These are phyloP conservation scores for Triglochin maritima DNA, from an alignment of 106 monocot species.

Conservation along the genomic window DNA sequence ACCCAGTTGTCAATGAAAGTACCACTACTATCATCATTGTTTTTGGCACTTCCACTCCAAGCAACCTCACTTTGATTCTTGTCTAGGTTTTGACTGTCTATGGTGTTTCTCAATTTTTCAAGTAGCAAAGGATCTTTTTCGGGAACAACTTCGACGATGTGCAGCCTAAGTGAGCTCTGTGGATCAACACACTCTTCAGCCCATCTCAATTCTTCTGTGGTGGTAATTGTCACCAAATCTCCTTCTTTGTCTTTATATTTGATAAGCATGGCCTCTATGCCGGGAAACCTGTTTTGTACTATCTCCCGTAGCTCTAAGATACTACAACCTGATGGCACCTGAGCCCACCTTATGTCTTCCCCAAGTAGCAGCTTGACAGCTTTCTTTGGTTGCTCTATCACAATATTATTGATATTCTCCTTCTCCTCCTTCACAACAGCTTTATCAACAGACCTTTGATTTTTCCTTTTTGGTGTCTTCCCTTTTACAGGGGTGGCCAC, in stretches of 20 bases:
- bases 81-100: slow-evolving; percentile 12
- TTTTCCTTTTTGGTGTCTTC: slow-evolving; percentile 49
- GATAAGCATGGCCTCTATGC: slow-evolving; percentile 52
- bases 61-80: slow-evolving; percentile 14
- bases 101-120: slow-evolving; percentile 29
- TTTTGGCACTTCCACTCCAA: slow-evolving; percentile 29
- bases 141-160: slow-evolving; percentile 60
- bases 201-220: slow-evolving; percentile 72
- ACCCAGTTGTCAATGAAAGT: slow-evolving; percentile 72
- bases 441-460: slow-evolving; percentile 20
- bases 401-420: neutral
- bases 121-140: slow-evolving; percentile 52
- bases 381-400: slow-evolving; percentile 29
- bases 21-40: slow-evolving; percentile 15
- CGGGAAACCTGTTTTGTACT: slow-evolving; percentile 53
- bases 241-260: slow-evolving; percentile 92
- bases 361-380: slow-evolving; percentile 62
- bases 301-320: slow-evolving; percentile 54
- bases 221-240: slow-evolving; percentile 85
- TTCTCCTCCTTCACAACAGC: slow-evolving; percentile 12
- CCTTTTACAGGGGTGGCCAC: slow-evolving; percentile 14
- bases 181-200: slow-evolving; percentile 59
- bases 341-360: slow-evolving; percentile 84
- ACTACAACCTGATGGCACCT: slow-evolving; percentile 43
- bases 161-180: slow-evolving; percentile 52